A percentile compares a stretch with the other conserved stretches of the same genome.
These are phyloP conservation scores for Xylariaceae sp. DNA, from an alignment of 2,329 filamentous ascomycete genomes.

Conservation along the genomic window DNA sequence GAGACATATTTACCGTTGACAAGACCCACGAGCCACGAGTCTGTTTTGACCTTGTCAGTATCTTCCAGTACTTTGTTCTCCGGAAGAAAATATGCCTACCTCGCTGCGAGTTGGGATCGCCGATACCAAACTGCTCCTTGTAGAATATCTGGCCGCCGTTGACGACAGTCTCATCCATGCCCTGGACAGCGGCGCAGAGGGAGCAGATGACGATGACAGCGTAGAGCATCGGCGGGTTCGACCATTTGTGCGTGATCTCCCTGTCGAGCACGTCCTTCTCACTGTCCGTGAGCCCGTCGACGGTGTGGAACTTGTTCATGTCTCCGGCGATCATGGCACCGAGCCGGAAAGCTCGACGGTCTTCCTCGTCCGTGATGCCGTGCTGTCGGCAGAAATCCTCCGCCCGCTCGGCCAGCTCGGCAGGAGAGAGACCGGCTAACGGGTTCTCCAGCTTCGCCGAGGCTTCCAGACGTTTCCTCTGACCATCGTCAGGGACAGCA, in stretches of 20 bases:
- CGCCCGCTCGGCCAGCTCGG: slow-evolving; percentile 50
- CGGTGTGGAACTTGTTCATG: slow-evolving; percentile 42
- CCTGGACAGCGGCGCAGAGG: slow-evolving; percentile 57
- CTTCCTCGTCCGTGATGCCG: slow-evolving; percentile 48
- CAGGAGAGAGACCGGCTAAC: slow-evolving; percentile 33
- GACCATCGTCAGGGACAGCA: slow-evolving; percentile 21
- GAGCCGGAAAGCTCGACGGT: slow-evolving; percentile 53
- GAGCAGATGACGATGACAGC: slow-evolving; percentile 51
- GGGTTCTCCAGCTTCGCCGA: slow-evolving; percentile 38
- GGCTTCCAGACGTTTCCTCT: slow-evolving; percentile 30
- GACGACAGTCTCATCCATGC: slow-evolving; percentile 66
- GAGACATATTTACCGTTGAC: slow-evolving; percentile 41
- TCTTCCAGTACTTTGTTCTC: neutral
- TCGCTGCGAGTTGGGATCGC: slow-evolving; percentile 40
- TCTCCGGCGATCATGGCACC: slow-evolving; percentile 54
- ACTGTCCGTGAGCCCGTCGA: slow-evolving; percentile 49
- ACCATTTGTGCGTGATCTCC: slow-evolving; percentile 64
- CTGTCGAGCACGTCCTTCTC: slow-evolving; percentile 53
- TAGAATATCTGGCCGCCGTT: slow-evolving; percentile 66
- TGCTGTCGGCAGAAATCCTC: slow-evolving; percentile 53
- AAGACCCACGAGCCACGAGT: slow-evolving; percentile 56
- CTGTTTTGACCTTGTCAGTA: slow-evolving; percentile 15
- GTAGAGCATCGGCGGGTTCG: slow-evolving; percentile 61
- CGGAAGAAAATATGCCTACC: slow-evolving; percentile 13
- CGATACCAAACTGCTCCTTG: slow-evolving; percentile 55